Evolutionary conservation across 1,284 basidiomycete species (phyloP).

Genomic region (Heterobasidion parviporum): DNA sequence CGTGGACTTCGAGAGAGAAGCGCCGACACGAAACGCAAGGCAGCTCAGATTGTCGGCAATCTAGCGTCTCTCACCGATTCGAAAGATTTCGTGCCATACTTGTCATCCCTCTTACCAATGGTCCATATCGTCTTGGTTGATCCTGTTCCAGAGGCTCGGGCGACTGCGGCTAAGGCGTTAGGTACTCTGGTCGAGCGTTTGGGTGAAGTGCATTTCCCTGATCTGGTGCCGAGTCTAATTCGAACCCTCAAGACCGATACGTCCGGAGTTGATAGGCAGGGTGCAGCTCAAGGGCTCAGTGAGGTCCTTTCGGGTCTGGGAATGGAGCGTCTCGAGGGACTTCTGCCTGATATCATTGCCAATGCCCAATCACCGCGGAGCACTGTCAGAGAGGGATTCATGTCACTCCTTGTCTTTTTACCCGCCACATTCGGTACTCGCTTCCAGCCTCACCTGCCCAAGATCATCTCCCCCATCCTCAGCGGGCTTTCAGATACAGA

Average conservation of each 20-base stretch:
- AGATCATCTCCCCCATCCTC: slow-evolving; percentile 92
- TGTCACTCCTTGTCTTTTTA: slow-evolving; percentile 94
- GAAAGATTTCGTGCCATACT: slow-evolving; percentile 96
- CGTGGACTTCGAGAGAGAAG: slow-evolving; percentile 88
- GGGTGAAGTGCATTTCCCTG: slow-evolving; percentile 93
- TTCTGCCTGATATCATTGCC: slow-evolving; percentile 90
- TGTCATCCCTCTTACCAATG: slow-evolving; percentile 82
- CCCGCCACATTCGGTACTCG: slow-evolving; percentile 94
- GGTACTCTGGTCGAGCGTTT: slow-evolving; percentile 95
- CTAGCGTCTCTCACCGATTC: slow-evolving; percentile 91
- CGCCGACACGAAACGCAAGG: slow-evolving; percentile 92
- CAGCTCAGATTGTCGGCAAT: slow-evolving; percentile 96
- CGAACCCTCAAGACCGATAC: slow-evolving; percentile 90
- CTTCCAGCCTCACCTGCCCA: slow-evolving; percentile 93
- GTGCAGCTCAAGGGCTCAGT: slow-evolving; percentile 95
- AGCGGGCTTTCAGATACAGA: slow-evolving; percentile 90
- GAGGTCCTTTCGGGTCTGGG: slow-evolving; percentile 95
- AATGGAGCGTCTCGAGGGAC: slow-evolving; percentile 92
- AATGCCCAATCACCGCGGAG: slow-evolving; percentile 87
- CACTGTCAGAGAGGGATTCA: slow-evolving; percentile 96
- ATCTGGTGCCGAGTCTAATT: slow-evolving; percentile 87
- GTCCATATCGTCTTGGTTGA: slow-evolving; percentile 91
- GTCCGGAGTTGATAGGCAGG: slow-evolving; percentile 94
- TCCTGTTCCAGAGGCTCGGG: slow-evolving; percentile 94
- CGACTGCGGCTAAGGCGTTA: slow-evolving; percentile 95